phyloP scores from a whole-genome alignment of 2,329 filamentous ascomycete species.

The Penicillium sp. region DNA sequence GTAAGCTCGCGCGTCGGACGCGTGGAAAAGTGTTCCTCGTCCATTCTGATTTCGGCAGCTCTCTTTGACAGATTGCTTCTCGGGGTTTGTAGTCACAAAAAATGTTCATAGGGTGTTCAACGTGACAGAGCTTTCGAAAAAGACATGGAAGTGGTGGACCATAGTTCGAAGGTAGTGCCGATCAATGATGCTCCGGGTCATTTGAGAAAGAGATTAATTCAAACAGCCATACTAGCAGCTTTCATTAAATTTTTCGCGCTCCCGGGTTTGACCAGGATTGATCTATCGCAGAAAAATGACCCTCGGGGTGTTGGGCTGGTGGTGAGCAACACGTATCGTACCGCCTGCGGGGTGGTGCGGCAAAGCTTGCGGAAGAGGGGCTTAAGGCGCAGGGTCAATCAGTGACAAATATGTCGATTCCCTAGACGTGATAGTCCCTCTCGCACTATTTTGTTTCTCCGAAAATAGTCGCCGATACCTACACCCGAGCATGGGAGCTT shows the following conservation, averaged over 20 bases:
- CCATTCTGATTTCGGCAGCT: neutral
- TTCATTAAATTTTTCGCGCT: neutral
- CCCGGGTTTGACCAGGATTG: neutral
- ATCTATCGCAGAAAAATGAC: neutral
- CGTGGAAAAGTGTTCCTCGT: constrained; percentile 1
- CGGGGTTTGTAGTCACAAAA: neutral
- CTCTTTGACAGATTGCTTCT: neutral
- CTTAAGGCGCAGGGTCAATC: neutral
- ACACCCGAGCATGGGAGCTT: neutral
- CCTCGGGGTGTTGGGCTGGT: constrained; percentile 4
- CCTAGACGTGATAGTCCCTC: neutral
- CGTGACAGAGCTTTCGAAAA: neutral
- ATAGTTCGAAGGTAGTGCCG: neutral
- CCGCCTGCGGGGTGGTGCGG: constrained; percentile 18
- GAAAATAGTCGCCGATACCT: neutral
- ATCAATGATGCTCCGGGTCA: neutral
- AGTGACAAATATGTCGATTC: neutral
- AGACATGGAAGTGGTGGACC: neutral
- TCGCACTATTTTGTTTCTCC: neutral
- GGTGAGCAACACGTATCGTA: constrained; percentile 8
- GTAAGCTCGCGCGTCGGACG: constrained; percentile 32
- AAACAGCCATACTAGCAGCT: constrained; percentile 1
- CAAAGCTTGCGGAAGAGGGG: neutral
- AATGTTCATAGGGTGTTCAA: neutral
- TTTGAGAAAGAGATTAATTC: neutral